phyloP scores from a whole-genome alignment of 2,329 filamentous ascomycete species.

The Polytolypa hystricis region DNA sequence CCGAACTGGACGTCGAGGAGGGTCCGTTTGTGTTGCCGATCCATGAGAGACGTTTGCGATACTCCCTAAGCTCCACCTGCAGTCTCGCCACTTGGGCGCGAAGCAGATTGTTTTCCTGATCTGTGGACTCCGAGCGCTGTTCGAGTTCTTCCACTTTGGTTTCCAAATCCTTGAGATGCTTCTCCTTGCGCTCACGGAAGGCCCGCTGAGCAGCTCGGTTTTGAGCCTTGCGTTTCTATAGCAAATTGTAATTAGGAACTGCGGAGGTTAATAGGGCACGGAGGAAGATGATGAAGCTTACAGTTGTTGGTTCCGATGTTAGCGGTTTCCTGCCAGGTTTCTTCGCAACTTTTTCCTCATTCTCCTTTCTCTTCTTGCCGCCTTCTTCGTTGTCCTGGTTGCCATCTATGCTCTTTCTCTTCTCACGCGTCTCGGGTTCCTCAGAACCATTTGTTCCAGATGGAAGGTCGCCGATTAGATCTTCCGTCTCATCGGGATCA shows the following conservation, averaged over 20 bases:
- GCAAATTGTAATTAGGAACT: slow-evolving; percentile 8
- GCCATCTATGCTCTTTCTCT: slow-evolving; percentile 44
- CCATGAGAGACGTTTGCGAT: slow-evolving; percentile 72
- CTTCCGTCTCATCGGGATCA: slow-evolving; percentile 49
- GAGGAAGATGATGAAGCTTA: slow-evolving; percentile 42
- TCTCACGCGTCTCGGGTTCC: slow-evolving; percentile 45
- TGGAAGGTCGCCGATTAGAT: slow-evolving; percentile 68
- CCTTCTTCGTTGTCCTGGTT: slow-evolving; percentile 53
- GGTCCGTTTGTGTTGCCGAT: slow-evolving; percentile 37
- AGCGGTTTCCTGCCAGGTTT: slow-evolving; percentile 94
- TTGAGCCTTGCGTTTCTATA: slow-evolving; percentile 63
- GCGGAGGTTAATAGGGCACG: neutral
- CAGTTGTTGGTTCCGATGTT: slow-evolving; percentile 88
- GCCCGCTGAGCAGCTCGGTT: slow-evolving; percentile 87
- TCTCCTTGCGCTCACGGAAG: slow-evolving; percentile 90
- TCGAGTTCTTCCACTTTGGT: slow-evolving; percentile 54
- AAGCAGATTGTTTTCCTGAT: slow-evolving; percentile 73
- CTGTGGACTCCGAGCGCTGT: slow-evolving; percentile 71
- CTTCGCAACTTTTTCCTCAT: slow-evolving; percentile 77
- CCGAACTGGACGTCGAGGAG: slow-evolving; percentile 35
- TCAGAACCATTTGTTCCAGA: slow-evolving; percentile 29
- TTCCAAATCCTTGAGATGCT: slow-evolving; percentile 46
- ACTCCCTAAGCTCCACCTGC: slow-evolving; percentile 74
- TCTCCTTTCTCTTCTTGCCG: slow-evolving; percentile 66
- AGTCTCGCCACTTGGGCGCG: slow-evolving; percentile 82